Evolutionary conservation across 345 rosid genomes (phyloP).

Genomic region (Balakata baccata): DNA sequence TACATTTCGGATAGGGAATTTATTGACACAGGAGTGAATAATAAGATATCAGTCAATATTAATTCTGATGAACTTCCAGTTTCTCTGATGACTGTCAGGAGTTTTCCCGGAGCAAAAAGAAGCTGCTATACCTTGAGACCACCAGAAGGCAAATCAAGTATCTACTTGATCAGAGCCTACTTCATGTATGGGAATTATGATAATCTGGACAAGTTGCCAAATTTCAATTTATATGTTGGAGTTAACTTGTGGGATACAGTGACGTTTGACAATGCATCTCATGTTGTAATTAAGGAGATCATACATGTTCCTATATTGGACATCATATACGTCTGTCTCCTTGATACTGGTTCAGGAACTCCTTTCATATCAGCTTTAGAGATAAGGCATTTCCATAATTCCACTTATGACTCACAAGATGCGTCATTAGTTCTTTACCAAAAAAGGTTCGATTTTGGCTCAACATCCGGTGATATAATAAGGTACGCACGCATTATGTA

Average conservation of each 20-base stretch:
- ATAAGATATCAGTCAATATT: conserved; percentile 20
- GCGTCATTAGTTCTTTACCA: conserved; percentile 24
- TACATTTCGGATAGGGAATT: conserved; percentile 18
- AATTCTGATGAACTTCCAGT: conserved; percentile 11
- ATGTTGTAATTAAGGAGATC: conserved; percentile 33
- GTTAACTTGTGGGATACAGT: conserved; percentile 31
- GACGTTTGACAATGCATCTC: conserved; percentile 26
- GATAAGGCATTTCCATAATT: conserved; percentile 28
- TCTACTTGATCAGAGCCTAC: conserved; percentile 30
- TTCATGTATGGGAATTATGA: conserved; percentile 43
- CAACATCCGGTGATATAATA: conserved; percentile 15
- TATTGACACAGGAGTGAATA: conserved; percentile 26
- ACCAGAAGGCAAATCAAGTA: conserved; percentile 23
- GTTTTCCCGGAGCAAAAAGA: conserved; percentile 30
- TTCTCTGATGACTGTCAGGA: conserved; percentile 17
- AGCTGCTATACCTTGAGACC: conserved; percentile 33
- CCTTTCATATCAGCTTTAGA: conserved; percentile 39
- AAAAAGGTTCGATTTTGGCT: conserved; percentile 32
- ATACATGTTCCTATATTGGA: conserved; percentile 21
- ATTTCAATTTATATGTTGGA: conserved; percentile 25
- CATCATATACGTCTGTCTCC: conserved; percentile 29
- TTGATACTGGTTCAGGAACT: conserved; percentile 26
- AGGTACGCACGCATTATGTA: conserved; percentile 18
- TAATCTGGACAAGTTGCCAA: conserved; percentile 15
- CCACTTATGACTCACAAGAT: conserved; percentile 8